These are phyloP conservation scores for Irpex sp. DNA, from an alignment of 1,284 basidiomycete genomes.

Conservation along the genomic window DNA sequence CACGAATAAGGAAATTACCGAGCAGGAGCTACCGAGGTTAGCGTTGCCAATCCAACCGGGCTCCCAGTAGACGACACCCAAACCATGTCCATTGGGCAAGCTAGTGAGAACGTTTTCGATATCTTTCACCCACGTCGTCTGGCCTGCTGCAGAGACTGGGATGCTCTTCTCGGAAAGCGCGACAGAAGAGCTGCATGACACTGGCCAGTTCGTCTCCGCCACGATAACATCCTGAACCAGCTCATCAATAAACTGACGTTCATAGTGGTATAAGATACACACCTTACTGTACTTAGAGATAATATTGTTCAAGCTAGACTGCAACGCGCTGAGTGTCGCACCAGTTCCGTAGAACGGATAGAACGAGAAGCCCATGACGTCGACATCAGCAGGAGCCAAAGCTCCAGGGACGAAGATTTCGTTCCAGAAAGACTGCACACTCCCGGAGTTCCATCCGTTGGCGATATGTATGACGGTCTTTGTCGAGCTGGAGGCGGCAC, in stretches of 20 bases:
- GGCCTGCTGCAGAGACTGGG: slow-evolving; percentile 48
- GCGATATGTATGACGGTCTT: slow-evolving; percentile 61
- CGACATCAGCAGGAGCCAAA: slow-evolving; percentile 46
- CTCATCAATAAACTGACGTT: not conserved
- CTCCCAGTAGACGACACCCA: slow-evolving; percentile 55
- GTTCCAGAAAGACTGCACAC: slow-evolving; percentile 46
- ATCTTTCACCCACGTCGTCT: slow-evolving; percentile 49
- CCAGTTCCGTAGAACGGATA: slow-evolving; percentile 61
- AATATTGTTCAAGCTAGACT: slow-evolving; percentile 47
- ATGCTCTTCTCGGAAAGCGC: slow-evolving; percentile 47
- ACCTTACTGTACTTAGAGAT: slow-evolving; percentile 45
- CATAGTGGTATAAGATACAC: not conserved
- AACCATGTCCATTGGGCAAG: slow-evolving; percentile 44
- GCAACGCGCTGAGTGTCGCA: slow-evolving; percentile 49
- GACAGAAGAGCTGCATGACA: slow-evolving; percentile 38
- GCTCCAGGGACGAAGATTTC: slow-evolving; percentile 52
- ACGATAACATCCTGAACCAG: slow-evolving; percentile 45
- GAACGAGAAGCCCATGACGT: slow-evolving; percentile 62
- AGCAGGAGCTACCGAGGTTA: slow-evolving; percentile 48
- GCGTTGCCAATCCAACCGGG: slow-evolving; percentile 63
- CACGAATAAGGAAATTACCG: slow-evolving; percentile 32
- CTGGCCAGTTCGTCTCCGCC: slow-evolving; percentile 67
- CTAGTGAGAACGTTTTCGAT: slow-evolving; percentile 45
- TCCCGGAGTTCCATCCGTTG: slow-evolving; percentile 55
- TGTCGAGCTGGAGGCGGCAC: slow-evolving; percentile 38